Conservation (phyloP, 2,329 filamentous ascomycete genomes). For the Hansfordia pulvinata region DNA sequence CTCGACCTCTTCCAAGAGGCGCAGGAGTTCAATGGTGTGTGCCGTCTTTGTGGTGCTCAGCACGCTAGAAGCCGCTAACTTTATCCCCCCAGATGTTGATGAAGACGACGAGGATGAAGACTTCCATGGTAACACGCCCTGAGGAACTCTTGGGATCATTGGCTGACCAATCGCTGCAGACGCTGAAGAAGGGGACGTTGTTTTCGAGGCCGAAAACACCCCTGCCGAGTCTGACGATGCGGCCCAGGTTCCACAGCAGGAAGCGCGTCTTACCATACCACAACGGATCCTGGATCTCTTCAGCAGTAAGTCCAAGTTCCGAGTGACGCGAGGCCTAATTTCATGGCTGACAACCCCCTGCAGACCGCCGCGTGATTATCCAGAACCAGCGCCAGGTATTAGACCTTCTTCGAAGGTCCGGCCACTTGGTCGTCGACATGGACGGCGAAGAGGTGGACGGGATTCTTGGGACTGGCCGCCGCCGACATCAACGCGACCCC, state of each 20-base stretch:
- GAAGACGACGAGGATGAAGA: conserved; percentile 13
- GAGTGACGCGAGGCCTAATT: conserved; percentile 2
- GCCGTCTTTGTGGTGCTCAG: too few species aligned
- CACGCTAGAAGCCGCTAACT: too few species aligned
- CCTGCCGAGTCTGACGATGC: conserved; percentile 15
- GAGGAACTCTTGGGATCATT: too few species aligned
- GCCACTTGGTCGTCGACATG: conserved; percentile 20
- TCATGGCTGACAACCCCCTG: too few species aligned
- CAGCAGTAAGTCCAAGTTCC: conserved; percentile 16
- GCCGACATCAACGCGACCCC: conserved; percentile 29
- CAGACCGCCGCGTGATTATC: conserved; percentile 10
- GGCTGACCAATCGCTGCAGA: conserved; percentile 7
- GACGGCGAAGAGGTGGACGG: conserved; percentile 19
- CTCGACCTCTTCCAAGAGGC: background rate
- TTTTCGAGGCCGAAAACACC: conserved; percentile 16
- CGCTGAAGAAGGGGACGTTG: conserved; percentile 13
- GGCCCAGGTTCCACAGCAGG: conserved; percentile 8
- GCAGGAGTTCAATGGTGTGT: background rate
- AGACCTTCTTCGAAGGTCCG: conserved; percentile 23
- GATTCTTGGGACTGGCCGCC: conserved; percentile 29
- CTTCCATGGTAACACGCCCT: conserved; percentile 13
- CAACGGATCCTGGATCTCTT: conserved; percentile 12
- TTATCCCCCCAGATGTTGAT: conserved; percentile 8
- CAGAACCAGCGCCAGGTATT: conserved; percentile 23
- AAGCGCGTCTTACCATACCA: conserved; percentile 7